Conservation (phyloP, 1,139 yeast genomes). For the Geotrichum fermentans region DNA sequence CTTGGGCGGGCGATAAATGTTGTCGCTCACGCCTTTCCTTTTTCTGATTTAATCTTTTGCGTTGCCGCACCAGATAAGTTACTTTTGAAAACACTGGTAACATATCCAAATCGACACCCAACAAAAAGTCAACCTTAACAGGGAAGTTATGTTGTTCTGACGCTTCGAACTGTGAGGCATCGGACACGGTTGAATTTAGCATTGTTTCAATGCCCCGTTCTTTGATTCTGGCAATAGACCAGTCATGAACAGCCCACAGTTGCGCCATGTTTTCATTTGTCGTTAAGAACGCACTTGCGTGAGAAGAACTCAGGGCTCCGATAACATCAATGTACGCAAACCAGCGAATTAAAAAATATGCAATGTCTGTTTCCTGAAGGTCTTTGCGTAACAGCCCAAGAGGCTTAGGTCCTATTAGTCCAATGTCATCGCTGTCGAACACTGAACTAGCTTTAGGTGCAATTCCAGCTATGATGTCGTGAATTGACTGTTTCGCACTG, state of each 20-base stretch:
- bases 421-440: not conserved
- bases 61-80: conserved; percentile 42
- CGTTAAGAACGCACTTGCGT: conserved; percentile 30
- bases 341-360: conserved; percentile 65
- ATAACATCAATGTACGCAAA: conserved; percentile 67
- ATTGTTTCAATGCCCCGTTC: conserved; percentile 8
- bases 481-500: not conserved
- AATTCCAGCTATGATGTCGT: conserved; percentile 1
- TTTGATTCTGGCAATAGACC: conserved; percentile 22
- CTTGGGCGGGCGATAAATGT: not conserved
- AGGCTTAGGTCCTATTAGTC: conserved; percentile 29
- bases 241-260: conserved; percentile 29
- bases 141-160: not conserved
- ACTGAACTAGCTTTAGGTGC: not conserved
- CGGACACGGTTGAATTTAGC: not conserved
- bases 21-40: not conserved
- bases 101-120: conserved; percentile 52
- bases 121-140: conserved; percentile 47
- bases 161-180: conserved; percentile 21
- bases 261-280: conserved; percentile 29
- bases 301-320: conserved; percentile 46
- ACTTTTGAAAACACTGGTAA: conserved; percentile 49
- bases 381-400: conserved; percentile 23
- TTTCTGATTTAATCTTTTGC: conserved; percentile 17
- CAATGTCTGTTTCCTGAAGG: conserved; percentile 41